These are phyloP conservation scores for Globisporangium iwayamae DNA, from an alignment of 352 stramenopile species.

Conservation along the genomic window DNA sequence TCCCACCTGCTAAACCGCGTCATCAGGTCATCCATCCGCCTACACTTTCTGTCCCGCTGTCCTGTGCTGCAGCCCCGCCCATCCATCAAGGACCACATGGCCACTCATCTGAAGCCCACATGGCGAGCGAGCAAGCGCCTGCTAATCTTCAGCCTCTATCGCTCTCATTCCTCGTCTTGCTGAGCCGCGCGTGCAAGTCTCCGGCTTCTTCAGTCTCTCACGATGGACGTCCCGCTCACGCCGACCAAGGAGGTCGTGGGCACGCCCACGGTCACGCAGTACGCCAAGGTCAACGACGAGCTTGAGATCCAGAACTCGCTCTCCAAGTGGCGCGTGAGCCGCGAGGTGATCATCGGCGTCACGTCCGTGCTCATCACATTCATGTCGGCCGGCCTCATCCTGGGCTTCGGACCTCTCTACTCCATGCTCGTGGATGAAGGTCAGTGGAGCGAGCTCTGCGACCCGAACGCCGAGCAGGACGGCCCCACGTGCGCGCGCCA, in stretches of 20 bases:
- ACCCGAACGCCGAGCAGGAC: slow-evolving; percentile 17
- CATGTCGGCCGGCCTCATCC: slow-evolving; percentile 39
- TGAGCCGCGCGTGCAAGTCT: slow-evolving; percentile 6
- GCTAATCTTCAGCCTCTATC: not conserved
- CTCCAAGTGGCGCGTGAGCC: slow-evolving; percentile 25
- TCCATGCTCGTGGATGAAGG: slow-evolving; percentile 37
- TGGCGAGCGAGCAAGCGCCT: not conserved
- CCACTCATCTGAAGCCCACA: no score
- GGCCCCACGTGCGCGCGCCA: slow-evolving; percentile 35
- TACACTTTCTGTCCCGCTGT: not conserved
- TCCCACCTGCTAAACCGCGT: not conserved
- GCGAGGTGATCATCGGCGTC: slow-evolving; percentile 24
- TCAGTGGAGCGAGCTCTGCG: slow-evolving; percentile 44
- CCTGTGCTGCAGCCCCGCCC: not conserved
- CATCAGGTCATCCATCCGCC: not conserved
- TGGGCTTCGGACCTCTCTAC: slow-evolving; percentile 53
- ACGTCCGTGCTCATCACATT: slow-evolving; percentile 30
- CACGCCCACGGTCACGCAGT: slow-evolving; percentile 12
- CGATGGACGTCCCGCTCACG: slow-evolving; percentile 11
- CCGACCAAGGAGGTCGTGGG: slow-evolving; percentile 4
- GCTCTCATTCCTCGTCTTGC: slow-evolving; percentile 6
- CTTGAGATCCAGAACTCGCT: slow-evolving; percentile 26
- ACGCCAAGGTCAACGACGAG: slow-evolving; percentile 13
- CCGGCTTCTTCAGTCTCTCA: not conserved
- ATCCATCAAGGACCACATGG: not conserved